Percentiles rank a stretch among this genome's conserved stretches.
These are phyloP conservation scores for Kluyveromyces lactis DNA, from an alignment of 805 yeast species.

Conservation along the genomic window DNA sequence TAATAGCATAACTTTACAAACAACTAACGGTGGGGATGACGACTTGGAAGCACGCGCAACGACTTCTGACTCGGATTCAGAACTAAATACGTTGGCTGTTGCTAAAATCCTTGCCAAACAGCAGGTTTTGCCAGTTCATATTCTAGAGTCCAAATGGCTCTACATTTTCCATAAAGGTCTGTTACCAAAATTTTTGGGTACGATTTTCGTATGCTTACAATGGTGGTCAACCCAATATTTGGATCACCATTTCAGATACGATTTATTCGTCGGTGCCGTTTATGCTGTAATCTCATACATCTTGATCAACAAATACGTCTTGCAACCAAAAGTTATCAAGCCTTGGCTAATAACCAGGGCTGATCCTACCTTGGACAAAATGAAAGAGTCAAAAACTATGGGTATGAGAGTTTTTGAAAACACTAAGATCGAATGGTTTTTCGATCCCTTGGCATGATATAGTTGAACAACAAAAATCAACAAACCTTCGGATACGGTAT, in stretches of 20 bases:
- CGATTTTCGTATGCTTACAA: conserved; percentile 43
- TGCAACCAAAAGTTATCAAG: conserved; percentile 30
- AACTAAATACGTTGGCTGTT: too few species aligned
- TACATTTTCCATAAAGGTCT: conserved; percentile 20
- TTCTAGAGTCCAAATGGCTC: conserved; percentile 11
- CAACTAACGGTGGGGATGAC: too few species aligned
- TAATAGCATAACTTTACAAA: too few species aligned
- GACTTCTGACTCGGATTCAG: too few species aligned
- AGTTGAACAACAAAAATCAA: too few species aligned
- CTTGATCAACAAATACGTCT: conserved; percentile 31
- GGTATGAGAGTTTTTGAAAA: conserved; percentile 59
- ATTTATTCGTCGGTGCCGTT: conserved; percentile 45
- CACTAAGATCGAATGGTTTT: conserved; percentile 40
- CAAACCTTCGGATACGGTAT: too few species aligned
- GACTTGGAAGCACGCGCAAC: too few species aligned
- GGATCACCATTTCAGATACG: conserved; percentile 66
- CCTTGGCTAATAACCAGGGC: conserved; percentile 24
- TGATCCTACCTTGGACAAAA: conserved; percentile 34
- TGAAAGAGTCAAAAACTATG: conserved; percentile 39
- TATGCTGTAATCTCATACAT: conserved; percentile 42
- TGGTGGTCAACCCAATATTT: conserved; percentile 74
- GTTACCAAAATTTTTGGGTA: conserved; percentile 28
- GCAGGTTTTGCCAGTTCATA: background rate
- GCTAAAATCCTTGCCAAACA: too few species aligned
- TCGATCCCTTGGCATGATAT: conserved; percentile 43